Conservation (phyloP, 306 rosid species). For the Casuarina cunninghamiana region DNA sequence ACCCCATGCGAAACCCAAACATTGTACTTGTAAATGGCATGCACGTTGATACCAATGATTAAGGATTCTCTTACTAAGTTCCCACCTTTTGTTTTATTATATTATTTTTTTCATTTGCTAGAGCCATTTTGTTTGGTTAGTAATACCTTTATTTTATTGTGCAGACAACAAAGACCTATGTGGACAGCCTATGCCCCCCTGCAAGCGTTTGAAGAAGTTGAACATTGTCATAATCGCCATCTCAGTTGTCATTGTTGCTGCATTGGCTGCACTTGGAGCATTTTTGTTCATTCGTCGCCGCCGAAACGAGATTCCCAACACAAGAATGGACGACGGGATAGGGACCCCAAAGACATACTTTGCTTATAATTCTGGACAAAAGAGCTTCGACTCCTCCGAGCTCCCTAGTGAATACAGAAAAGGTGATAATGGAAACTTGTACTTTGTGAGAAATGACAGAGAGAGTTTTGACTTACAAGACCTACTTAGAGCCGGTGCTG, state of each 20-base stretch:
- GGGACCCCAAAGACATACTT: conserved; percentile 2
- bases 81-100: background rate
- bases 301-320: conserved; percentile 5
- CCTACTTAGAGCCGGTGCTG: conserved; percentile 73
- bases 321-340: background rate
- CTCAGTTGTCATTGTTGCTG: conserved; percentile 30
- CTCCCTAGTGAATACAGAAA: conserved; percentile 19
- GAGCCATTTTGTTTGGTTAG: no score
- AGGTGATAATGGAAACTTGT: conserved; percentile 40
- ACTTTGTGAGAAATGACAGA: conserved; percentile 44
- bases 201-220: conserved; percentile 43
- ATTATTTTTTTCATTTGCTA: no score
- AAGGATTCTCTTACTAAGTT: no score
- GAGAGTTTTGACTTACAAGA: conserved; percentile 60
- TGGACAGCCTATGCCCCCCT: conserved; percentile 59
- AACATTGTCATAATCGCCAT: conserved; percentile 23
- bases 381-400: conserved; percentile 31
- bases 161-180: conserved; percentile 71
- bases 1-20: background rate
- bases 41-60: conserved; percentile 11
- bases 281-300: conserved; percentile 28
- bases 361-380: background rate
- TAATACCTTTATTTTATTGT: background rate
- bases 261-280: conserved; percentile 31
- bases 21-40: background rate